Conservation (phyloP, 2,329 filamentous ascomycete species). For the Aspergillus sp. region DNA sequence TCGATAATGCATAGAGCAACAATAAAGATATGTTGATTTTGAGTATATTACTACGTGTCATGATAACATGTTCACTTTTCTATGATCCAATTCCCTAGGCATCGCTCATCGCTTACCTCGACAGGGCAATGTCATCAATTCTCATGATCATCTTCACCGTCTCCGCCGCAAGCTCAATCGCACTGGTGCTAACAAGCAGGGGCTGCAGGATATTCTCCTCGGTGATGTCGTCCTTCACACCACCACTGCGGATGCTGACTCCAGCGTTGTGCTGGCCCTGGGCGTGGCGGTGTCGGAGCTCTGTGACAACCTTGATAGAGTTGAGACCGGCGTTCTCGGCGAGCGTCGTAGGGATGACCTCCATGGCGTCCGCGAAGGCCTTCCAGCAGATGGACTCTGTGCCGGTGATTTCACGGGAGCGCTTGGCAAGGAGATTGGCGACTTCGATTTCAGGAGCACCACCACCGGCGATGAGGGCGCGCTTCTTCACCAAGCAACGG, state of each 20-base stretch:
- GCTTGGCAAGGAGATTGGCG: conserved; percentile 78
- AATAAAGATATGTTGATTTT: conserved; percentile 16
- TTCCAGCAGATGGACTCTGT: conserved; percentile 99
- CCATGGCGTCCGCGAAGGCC: conserved; percentile 95
- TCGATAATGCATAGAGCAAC: too few species aligned
- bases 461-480: conserved; percentile 95
- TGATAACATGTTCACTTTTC: conserved; percentile 19
- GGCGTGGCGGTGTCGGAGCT: conserved; percentile 89
- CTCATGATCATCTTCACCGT: conserved; percentile 93
- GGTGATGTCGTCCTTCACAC: conserved; percentile 93
- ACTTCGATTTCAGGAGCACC: conserved; percentile 97
- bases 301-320: conserved; percentile 97
- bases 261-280: conserved; percentile 94
- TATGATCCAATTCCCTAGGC: conserved; percentile 11
- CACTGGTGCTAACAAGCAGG: conserved; percentile 92
- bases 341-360: conserved; percentile 93
- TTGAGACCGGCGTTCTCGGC: conserved; percentile 97
- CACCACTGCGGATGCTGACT: conserved; percentile 96
- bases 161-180: conserved; percentile 94
- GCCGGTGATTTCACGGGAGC: conserved; percentile 78
- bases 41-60: conserved; percentile 23
- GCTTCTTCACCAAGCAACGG: conserved; percentile 97
- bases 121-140: conserved; percentile 66
- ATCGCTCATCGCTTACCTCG: conserved; percentile 33
- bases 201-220: conserved; percentile 98